Base-by-base conservation (phyloP, 345 rosid species). In the Salix viminalis region DNA sequence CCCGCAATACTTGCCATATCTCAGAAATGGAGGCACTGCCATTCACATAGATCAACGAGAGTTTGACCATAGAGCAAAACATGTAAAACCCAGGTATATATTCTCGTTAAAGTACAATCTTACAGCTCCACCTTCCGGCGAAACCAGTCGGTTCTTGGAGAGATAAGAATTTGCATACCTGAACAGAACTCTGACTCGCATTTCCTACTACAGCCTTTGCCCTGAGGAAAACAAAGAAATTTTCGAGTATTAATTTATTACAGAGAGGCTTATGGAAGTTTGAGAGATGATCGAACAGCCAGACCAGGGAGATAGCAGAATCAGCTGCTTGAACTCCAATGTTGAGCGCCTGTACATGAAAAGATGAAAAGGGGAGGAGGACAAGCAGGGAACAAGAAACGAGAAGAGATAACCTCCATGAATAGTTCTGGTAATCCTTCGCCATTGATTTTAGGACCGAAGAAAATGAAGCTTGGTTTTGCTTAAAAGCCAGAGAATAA, bases 1-100 rank as follows among this genome's bases (percentile, higher is more conserved):
- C 65, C 99, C 97, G 52, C 98, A 96, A 36, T 92, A 93, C 88
- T 96, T 96, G 0, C 96, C 98, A 79, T 96, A 93, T 81, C 99
- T 90, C 82, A 93, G 66, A 39, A 96, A 84, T 65, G 97, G 98
- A 8, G 99, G 98, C 81, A 92, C 98, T 90, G 39, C 10, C 28
- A 65, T 32, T 12, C 28, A 13, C 24, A 41, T 46, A 36, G 12
- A 56, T 15, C 39, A 58, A 8, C 5, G 24, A 72, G 6, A 15
- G 4, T 3, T 66, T 67, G 13, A 54, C 61, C 28, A 67, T 32
- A 21, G n/a, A 18, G 1, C 5, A 21, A 71, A 24, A 30, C 15
- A 9, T 18, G 0, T 41, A 41, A 41, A 41, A 2, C 44, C 0
- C 13, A 41, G 0, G 44, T 10, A 2, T 10, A 41, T 41, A 10